Conservation (phyloP, 306 rosid genomes). For the Pyrus bretschneideri region DNA sequence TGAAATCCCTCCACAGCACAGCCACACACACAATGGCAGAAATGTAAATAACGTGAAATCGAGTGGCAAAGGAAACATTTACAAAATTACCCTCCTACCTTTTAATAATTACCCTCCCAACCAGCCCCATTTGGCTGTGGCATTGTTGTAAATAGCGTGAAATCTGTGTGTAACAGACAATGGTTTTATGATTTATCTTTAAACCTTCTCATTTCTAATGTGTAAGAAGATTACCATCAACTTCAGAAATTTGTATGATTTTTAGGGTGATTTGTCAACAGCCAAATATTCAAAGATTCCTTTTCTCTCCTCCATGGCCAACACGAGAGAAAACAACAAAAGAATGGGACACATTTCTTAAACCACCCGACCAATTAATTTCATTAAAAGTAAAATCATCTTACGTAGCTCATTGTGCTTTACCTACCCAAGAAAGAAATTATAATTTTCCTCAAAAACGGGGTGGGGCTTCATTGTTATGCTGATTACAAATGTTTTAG, state of each 20-base stretch:
- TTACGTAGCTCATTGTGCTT: not conserved
- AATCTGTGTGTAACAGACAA: no score
- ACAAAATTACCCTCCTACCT: no score
- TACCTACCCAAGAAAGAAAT: not conserved
- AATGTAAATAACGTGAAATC: no score
- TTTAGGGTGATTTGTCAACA: conserved; percentile 26
- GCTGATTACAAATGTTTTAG: no score
- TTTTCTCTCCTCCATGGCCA: conserved; percentile 29
- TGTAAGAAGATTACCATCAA: not conserved
- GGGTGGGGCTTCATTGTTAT: no score
- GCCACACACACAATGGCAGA: no score
- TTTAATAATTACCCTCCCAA: no score
- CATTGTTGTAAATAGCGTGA: no score
- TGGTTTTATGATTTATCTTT: not conserved
- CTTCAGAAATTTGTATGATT: not conserved
- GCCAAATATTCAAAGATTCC: conserved; percentile 16
- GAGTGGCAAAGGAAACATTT: no score
- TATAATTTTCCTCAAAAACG: not conserved
- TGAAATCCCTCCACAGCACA: no score
- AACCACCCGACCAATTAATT: conserved; percentile 15
- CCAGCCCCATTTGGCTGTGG: no score
- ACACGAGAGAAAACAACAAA: conserved; percentile 14
- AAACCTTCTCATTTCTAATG: conserved; percentile 3
- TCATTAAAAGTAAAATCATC: conserved; percentile 18
- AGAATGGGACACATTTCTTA: conserved; percentile 15